Evolutionary conservation across 108 stramenopile genomes (phyloP).

Genomic region (Fistulifera solaris): DNA sequence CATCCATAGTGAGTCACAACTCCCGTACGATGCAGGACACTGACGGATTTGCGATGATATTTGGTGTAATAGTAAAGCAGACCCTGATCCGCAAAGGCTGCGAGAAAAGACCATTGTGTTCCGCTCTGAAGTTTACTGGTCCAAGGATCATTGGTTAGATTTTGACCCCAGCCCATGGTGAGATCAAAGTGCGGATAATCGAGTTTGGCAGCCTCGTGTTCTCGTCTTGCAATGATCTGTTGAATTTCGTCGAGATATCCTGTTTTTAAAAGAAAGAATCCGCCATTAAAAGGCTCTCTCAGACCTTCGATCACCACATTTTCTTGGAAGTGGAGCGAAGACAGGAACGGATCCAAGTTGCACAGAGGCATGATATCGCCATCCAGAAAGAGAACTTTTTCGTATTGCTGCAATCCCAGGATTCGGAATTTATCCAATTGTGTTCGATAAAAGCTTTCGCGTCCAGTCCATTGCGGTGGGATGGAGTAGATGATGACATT

Average conservation of each 20-base stretch:
- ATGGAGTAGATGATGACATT: constrained; percentile 27
- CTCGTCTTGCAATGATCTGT: constrained; percentile 9
- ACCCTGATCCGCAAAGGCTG: constrained; percentile 40
- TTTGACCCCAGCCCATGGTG: constrained; percentile 23
- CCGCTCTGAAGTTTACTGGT: not conserved
- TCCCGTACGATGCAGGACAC: too few species aligned
- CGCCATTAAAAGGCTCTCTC: constrained; percentile 30
- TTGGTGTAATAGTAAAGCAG: too few species aligned
- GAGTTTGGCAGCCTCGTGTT: constrained; percentile 12
- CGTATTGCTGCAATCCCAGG: constrained; percentile 29
- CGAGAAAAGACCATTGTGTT: constrained; percentile 36
- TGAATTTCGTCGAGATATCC: constrained; percentile 1
- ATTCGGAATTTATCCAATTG: constrained; percentile 46
- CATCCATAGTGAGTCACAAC: too few species aligned
- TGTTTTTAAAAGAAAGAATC: constrained; percentile 30
- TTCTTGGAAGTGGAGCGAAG: constrained; percentile 2
- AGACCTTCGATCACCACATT: constrained; percentile 28
- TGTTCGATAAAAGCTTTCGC: constrained; percentile 10
- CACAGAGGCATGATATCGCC: constrained; percentile 30
- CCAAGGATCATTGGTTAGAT: not conserved
- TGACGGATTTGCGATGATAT: too few species aligned
- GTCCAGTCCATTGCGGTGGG: not conserved
- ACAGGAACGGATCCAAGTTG: constrained; percentile 31
- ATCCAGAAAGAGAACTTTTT: constrained; percentile 35
- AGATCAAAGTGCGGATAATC: constrained; percentile 26